These are phyloP conservation scores for Mycena leptocephala DNA, from an alignment of 768 basidiomycete species.

Conservation along the genomic window DNA sequence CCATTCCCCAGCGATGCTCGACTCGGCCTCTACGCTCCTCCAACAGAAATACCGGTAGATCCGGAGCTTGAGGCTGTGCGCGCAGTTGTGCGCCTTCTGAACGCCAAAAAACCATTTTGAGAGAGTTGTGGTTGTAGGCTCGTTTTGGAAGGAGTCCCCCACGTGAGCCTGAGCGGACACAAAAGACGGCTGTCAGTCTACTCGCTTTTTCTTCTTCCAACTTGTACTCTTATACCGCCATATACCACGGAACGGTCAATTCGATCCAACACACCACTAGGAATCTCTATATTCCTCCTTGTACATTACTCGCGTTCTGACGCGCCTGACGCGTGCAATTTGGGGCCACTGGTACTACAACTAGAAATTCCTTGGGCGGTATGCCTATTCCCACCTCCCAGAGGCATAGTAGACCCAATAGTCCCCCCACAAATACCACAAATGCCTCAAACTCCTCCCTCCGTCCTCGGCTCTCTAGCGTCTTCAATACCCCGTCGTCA, in stretches of 20 bases:
- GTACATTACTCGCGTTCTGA: slow-evolving; percentile 23
- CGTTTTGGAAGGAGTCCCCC: not conserved
- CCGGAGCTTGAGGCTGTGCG: slow-evolving; percentile 4
- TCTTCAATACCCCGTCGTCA: slow-evolving; percentile 31
- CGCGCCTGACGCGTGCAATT: slow-evolving; percentile 24
- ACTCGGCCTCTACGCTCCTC: not conserved
- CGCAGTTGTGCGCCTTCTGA: not conserved
- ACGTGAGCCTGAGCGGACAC: not conserved
- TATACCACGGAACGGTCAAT: not conserved
- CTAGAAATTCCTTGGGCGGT: not conserved
- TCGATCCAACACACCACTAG: not conserved
- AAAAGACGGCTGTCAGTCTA: not conserved
- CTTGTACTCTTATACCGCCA: not conserved
- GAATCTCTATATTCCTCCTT: not conserved
- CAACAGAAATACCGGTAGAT: not conserved
- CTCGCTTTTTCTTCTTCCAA: not conserved
- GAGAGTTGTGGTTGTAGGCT: not conserved
- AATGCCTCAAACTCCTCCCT: slow-evolving; percentile 15
- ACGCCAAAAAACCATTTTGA: not conserved
- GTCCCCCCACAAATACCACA: slow-evolving; percentile 16
- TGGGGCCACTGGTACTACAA: not conserved
- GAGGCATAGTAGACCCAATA: slow-evolving; percentile 31
- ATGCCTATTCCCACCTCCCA: slow-evolving; percentile 31
- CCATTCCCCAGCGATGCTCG: not conserved
- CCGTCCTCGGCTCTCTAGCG: slow-evolving; percentile 18